Base-by-base conservation (phyloP, 2,329 filamentous ascomycete genomes). In the Trichoderma koningii region DNA sequence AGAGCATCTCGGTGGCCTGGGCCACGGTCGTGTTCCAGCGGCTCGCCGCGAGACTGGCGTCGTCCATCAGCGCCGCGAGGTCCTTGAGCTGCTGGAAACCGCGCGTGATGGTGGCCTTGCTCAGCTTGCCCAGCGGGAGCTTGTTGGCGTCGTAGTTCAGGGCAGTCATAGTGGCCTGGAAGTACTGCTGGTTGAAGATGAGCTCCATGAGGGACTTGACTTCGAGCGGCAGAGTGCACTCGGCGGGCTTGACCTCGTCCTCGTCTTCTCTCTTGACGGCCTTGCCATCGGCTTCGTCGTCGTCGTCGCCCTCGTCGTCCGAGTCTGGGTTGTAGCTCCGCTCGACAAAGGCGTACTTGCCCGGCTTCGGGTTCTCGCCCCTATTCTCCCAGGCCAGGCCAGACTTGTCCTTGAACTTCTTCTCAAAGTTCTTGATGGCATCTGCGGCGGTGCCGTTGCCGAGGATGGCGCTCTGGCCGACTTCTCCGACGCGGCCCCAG, bases 261-360 rank as follows among this genome's bases (percentile, higher is more conserved):
- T 73, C 75, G 28, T 78, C 77, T 52, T 79, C 77, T 44, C 78
- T 77, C 47, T 78, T 76, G 26, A 70, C 75, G 30, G 63, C 61
- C 34, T 71, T 69, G 14, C 64, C 68, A n/a, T 63, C 59, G 3
- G 63, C 34, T 4, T 38, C 61, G 14, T 71, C 73, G 26, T 76
- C 77, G 3, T 75, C 78, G 1, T 81, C 82, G 0, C 86, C 83
- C 0, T 75, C 78, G 1, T 81, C 82, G 0, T 86, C 83, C 0
- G 82, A 85, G 65, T 92, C 89, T 0, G 86, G 83, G 55, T 89
- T 86, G 73, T 96, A 96, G 72, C 85, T 90, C 48, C 85, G 85
- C 77, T 96, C 91, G 12, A 96, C 83, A 73, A 92, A 96, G 3
- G 89, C 89, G 72, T 96, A 96, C 72, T 91, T 89, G 41, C 83